Conservation (phyloP, 2,329 filamentous ascomycete species). For the Metarhizium humberi region DNA sequence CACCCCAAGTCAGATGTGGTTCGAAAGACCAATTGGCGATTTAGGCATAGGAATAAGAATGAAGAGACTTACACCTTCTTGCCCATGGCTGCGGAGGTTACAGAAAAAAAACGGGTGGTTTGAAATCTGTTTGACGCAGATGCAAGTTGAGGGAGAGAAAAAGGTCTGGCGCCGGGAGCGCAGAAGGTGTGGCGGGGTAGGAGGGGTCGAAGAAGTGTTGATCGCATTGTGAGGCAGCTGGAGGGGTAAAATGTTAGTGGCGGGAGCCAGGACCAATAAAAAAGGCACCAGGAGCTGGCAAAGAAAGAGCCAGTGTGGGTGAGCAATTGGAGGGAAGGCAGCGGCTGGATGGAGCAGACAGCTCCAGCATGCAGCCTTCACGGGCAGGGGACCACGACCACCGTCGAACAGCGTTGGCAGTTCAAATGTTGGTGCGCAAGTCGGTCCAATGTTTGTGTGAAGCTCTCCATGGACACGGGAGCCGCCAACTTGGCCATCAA, state of each 20-base stretch:
- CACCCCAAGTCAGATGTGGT: not conserved
- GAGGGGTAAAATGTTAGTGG: conserved; percentile 32
- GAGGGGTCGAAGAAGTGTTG: conserved; percentile 35
- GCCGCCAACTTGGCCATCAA: too few relatives aligned
- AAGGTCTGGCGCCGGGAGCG: conserved; percentile 29
- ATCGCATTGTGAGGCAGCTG: conserved; percentile 34
- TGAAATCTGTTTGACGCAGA: conserved; percentile 29
- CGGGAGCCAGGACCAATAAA: conserved; percentile 7
- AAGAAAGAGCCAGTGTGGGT: too few relatives aligned
- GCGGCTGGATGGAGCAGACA: too few relatives aligned
- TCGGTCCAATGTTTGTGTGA: too few relatives aligned
- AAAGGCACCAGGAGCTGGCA: not conserved
- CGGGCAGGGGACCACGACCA: too few relatives aligned
- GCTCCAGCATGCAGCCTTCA: too few relatives aligned
- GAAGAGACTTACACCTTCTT: conserved; percentile 51
- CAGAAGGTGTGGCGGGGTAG: conserved; percentile 36
- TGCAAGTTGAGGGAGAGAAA: conserved; percentile 31
- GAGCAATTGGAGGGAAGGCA: too few relatives aligned
- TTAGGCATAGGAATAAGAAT: not conserved
- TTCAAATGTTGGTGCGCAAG: too few relatives aligned
- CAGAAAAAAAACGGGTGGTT: conserved; percentile 35
- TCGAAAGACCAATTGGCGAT: not conserved
- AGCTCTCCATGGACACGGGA: too few relatives aligned
- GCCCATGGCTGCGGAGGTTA: conserved; percentile 60
- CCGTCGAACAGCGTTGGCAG: too few relatives aligned